Evolutionary conservation across 164 flowering plant genomes (phyloP), one percentile per base, ranked within the genome.

Genomic region (Vitis rupestris): DNA sequence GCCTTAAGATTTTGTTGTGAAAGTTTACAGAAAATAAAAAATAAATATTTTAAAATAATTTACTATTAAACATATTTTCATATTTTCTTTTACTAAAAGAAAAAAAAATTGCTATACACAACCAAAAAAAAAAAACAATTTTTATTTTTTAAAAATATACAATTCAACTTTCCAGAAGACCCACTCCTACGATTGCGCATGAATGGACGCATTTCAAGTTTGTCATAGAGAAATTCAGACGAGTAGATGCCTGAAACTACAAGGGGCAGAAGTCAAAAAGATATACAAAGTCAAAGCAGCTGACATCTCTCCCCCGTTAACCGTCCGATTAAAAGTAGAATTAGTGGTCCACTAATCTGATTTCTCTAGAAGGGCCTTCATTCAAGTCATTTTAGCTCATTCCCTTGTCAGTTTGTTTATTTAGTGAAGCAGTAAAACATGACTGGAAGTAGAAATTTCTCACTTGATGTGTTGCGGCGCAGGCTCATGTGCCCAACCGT

Each of bases 181-280:
- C 73, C 8, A 13, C 63, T 44, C 73, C 77, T 55, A 59, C 4
- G 14, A 70, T 64, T 61, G 70, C 77, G 73, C 77, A 70, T 23
- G 19, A 65, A 69, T 23, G 23, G 49, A 27, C 16, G 77, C 66
- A 23, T 23, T 23, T 23, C 27, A 23, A 30, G 44, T 10, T 27
- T 17, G 11, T 15, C 30, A 12, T 10, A 27, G 27, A 5, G 10
- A 14, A 53, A n/a, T 27, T 27, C 10, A 59, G 14, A 59, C 44
- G 7, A 37, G 12, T 9, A 10, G 11, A 7, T 5, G 13, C 13
- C 44, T 9, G 3, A 2, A 59, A 27, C 13, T 1, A 1, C 44
- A 66, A 12, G 60, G 17, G 50, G 57, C 63, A 52, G 50, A 71
- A 31, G 56, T 50, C 60, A 57, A 63, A 68, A 50, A 11, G 6